Conservation (phyloP, 768 basidiomycete genomes). For the Suillus cothurnatus region DNA sequence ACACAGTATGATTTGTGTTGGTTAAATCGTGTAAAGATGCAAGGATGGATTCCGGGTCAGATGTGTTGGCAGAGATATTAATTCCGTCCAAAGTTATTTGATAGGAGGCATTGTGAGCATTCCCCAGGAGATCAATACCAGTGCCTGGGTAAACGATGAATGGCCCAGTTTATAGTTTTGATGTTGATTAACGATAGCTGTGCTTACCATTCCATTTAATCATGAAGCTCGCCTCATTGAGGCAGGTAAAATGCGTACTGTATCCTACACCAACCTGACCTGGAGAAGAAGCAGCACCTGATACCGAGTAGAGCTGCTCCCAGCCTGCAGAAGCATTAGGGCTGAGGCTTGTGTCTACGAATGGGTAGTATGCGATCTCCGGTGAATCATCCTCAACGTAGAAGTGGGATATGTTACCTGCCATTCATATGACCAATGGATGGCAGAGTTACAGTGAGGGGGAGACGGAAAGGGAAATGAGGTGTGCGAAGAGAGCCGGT, state of each 20-base stretch:
- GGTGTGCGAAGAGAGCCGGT: constrained; percentile 12
- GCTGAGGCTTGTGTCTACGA: constrained; percentile 53
- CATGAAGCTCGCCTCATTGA: constrained; percentile 55
- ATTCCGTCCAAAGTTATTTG: constrained; percentile 54
- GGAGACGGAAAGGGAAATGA: constrained; percentile 7
- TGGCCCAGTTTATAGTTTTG: background rate
- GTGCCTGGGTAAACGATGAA: constrained; percentile 48
- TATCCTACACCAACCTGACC: constrained; percentile 55
- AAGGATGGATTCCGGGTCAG: constrained; percentile 42
- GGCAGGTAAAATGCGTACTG: constrained; percentile 64
- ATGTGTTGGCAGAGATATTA: constrained; percentile 24
- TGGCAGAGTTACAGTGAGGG: constrained; percentile 37
- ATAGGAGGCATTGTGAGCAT: constrained; percentile 47
- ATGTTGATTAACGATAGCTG: constrained; percentile 4
- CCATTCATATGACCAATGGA: constrained; percentile 32
- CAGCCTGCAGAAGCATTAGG: constrained; percentile 60
- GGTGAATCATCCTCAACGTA: constrained; percentile 71
- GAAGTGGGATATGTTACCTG: constrained; percentile 36
- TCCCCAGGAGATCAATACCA: constrained; percentile 62
- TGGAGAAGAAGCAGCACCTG: constrained; percentile 46
- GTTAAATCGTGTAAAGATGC: constrained; percentile 49
- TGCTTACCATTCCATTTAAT: constrained; percentile 65
- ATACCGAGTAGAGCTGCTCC: constrained; percentile 60
- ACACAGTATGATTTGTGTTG: constrained; percentile 54
- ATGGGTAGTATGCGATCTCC: constrained; percentile 59